These are phyloP conservation scores for Yarrowia sp. DNA, from an alignment of 805 yeast genomes.

Conservation along the genomic window DNA sequence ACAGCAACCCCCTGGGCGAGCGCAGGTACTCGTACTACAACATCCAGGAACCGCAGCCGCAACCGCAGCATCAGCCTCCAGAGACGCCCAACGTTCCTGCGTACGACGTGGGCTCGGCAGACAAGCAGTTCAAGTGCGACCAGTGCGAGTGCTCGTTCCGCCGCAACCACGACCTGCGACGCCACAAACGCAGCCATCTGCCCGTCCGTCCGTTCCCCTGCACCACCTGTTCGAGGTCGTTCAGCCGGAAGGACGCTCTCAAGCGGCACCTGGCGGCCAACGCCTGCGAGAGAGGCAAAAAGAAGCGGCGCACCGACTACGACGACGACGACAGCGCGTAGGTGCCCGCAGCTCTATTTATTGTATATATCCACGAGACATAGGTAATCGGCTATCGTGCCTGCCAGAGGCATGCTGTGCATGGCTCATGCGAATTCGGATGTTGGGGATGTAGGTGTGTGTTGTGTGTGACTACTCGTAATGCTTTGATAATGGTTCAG, in stretches of 20 bases:
- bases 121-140: conserved; percentile 28
- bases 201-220: conserved; percentile 27
- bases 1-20: conserved; percentile 1
- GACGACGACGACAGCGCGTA: conserved; percentile 13
- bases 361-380: conserved; percentile 11
- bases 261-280: conserved; percentile 27
- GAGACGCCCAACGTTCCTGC: background rate
- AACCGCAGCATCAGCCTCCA: background rate
- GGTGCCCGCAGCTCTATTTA: background rate
- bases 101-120: background rate
- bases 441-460: no score
- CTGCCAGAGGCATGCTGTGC: conserved; percentile 18
- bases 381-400: conserved; percentile 13
- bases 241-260: conserved; percentile 26
- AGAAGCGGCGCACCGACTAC: conserved; percentile 13
- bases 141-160: conserved; percentile 25
- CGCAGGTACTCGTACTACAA: background rate
- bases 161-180: conserved; percentile 19
- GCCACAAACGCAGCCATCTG: conserved; percentile 18
- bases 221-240: conserved; percentile 22
- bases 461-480: no score
- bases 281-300: conserved; percentile 26
- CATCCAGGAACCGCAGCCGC: conserved; percentile 3
- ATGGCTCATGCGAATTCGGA: no score
- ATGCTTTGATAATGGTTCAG: no score